Base-by-base conservation (phyloP, 139 green algal genomes). In the Zygnema cylindricum region DNA sequence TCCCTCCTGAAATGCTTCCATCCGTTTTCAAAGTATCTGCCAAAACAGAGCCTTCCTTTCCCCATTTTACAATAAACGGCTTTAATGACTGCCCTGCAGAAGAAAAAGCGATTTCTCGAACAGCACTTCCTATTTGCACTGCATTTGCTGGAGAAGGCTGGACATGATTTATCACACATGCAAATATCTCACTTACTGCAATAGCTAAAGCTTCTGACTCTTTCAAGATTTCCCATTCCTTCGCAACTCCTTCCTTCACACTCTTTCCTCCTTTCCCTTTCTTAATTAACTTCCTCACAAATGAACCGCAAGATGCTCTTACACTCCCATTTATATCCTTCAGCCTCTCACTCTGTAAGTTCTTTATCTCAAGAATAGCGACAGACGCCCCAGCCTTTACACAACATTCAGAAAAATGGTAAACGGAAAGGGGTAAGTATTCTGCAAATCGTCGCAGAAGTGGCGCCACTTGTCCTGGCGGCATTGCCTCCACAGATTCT, bases 381-480 rank as follows among this genome's bases (percentile, higher is more conserved):
- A n/a, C n/a, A n/a, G n/a, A n/a, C n/a, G n/a, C n/a, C n/a, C n/a
- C n/a, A n/a, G n/a, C n/a, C n/a, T n/a, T n/a, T n/a, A n/a, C n/a
- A n/a, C n/a, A n/a, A n/a, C n/a, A n/a, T 7, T 16, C 7, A 63
- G 49, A 63, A 63, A 63, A 63, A 63, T 25, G 16, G 16, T 63
- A 16, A 63, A 7, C 16, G 49, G 16, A 63, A 16, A 16, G 7
- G 16, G 49, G 49, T 16, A 63, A 63, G 16, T 25, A 25, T 16
- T 63, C 49, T 63, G 49, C 71, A 41, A 79, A 16, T 41, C 16
- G 36, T 41, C 71, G 71, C 71, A 79, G 36, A 43, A 79, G 71
- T 16, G 71, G 71, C 3, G 71, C 71, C 16, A 79, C 71, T 43
- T 79, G 71, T 7, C 71, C 71, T 7, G 36, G 16, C 7, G 71